Base-by-base conservation (phyloP, 768 basidiomycete species). In the Pleurotus sapidus region DNA sequence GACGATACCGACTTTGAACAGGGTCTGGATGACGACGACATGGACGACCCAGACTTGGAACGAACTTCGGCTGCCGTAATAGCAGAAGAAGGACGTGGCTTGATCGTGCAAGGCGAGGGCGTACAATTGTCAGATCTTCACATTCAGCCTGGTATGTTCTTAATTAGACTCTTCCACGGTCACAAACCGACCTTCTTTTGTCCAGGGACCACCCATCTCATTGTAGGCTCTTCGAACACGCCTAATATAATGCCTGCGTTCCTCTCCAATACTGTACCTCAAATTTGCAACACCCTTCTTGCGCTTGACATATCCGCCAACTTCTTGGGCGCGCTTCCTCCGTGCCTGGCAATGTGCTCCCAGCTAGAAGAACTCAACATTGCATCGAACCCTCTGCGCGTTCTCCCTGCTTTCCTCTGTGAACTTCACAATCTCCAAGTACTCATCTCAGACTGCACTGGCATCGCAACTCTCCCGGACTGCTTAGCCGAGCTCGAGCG, bases 301-400 rank as follows among this genome's bases (percentile, higher is more conserved):
- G 94, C 92, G 8, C 83, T 98, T 46, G 97, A 99, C 72, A 89
- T 99, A 42, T 95, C 94, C 34, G 84, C 86, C 61, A 95, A 95
- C 70, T 89, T 89, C 64, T 80, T 96, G 47, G 83, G 84, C 43
- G 88, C 89, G 37, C 74, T 99, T 46, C 95, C 97, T 9, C 87
- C 89, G 17, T 83, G 87, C 15, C 82, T 99, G 46, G 85, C 86
- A n/a, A 74, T 84, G 12, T 97, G 95, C 67, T 76, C 78, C 60
- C 82, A 77, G 64, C 83, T 99, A 37, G 95, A 98, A 70, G 97
- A 99, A 71, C 81, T 99, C 46, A 96, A 98, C 67, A 81, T 98
- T 54, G 91, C 91, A 9, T 89, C 86, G 50, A 99, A 99, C 69
- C 91, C 92, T 5, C 79, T 98, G 24, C 86, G 91, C 46, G 87